phyloP scores from a whole-genome alignment of 306 rosid species.

The Carpinus viminea region DNA sequence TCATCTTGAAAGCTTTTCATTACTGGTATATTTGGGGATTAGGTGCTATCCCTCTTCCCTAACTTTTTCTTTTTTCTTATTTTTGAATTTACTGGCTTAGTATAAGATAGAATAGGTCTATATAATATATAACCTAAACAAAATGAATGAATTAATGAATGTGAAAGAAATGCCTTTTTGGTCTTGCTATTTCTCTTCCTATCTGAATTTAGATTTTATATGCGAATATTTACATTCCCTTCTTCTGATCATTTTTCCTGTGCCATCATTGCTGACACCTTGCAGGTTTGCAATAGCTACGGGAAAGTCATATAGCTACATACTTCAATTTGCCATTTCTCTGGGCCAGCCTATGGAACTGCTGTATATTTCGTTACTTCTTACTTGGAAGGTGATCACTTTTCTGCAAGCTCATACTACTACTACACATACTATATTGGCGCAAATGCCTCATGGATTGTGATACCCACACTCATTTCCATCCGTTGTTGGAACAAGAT shows the following conservation, averaged over 20 bases:
- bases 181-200: background rate
- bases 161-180: background rate
- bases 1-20: background rate
- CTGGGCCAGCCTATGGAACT: constrained; percentile 81
- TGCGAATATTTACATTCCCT: background rate
- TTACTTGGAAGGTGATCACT: constrained; percentile 74
- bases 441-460: constrained; percentile 73
- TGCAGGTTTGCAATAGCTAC: constrained; percentile 77
- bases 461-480: constrained; percentile 65
- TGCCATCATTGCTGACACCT: constrained; percentile 19
- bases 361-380: constrained; percentile 69
- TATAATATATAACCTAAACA: background rate
- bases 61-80: background rate
- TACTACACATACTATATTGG: constrained; percentile 75
- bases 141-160: background rate
- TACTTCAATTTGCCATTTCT: constrained; percentile 83
- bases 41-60: background rate
- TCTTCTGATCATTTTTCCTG: background rate
- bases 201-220: background rate
- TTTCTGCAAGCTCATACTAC: constrained; percentile 55
- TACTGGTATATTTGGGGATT: background rate
- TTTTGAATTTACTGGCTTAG: background rate
- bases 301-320: constrained; percentile 69
- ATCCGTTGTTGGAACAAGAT: constrained; percentile 80
- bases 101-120: background rate